Evolutionary conservation across 2,329 filamentous ascomycete genomes (phyloP).

Genomic region (Penicillium oxalicum): DNA sequence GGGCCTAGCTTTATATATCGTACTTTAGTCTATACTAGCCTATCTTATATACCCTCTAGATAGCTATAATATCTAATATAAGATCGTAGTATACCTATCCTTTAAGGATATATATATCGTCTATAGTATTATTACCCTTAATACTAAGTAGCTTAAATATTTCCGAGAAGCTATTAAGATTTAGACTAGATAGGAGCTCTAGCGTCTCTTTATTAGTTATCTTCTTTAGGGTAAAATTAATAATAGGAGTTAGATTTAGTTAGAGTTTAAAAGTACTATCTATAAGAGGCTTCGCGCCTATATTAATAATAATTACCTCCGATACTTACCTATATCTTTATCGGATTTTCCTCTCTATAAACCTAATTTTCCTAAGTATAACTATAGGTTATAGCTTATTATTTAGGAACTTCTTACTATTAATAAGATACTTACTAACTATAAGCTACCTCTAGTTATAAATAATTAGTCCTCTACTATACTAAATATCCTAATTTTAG

Average conservation of each 20-base stretch:
- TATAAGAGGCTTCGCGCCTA: neutral
- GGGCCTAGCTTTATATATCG: neutral
- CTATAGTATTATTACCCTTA: neutral
- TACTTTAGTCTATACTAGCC: neutral
- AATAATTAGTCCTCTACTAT: neutral
- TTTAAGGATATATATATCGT: neutral
- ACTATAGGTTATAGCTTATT: neutral
- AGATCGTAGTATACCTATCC: neutral
- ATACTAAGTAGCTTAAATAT: neutral
- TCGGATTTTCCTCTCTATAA: neutral
- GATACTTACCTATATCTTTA: neutral
- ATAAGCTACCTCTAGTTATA: neutral
- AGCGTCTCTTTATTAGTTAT: neutral
- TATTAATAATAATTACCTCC: neutral
- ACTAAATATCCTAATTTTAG: neutral
- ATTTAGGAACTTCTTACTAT: neutral
- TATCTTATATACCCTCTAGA: neutral
- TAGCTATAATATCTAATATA: neutral
- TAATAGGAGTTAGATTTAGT: constrained; percentile 4
- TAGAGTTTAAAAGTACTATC: constrained; percentile 1
- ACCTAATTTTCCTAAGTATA: neutral
- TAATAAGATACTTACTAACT: neutral
- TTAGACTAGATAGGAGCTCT: neutral
- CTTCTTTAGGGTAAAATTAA: constrained; percentile 7
- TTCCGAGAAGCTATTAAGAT: neutral